phyloP scores from a whole-genome alignment of 352 stramenopile species.

The Phytophthora ramorum region DNA sequence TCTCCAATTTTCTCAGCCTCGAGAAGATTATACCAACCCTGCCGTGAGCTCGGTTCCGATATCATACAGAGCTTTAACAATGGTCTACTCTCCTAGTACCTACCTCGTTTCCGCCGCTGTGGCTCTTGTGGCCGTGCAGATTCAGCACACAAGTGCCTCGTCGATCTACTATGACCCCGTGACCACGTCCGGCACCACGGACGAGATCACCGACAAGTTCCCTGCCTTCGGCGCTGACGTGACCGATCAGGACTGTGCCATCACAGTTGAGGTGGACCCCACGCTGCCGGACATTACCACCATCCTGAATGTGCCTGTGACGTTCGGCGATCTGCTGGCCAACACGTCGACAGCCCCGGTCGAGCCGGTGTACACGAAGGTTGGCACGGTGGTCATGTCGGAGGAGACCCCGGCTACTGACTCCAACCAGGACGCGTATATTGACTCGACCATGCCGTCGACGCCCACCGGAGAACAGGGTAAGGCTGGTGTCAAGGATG shows the following conservation, averaged over 20 bases:
- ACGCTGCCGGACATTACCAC: conserved; percentile 36
- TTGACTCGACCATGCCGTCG: conserved; percentile 11
- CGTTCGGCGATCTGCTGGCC: conserved; percentile 18
- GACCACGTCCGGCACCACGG: conserved; percentile 6
- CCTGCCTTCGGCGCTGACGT: conserved; percentile 19
- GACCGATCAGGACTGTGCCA: conserved; percentile 14
- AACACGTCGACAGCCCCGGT: conserved; percentile 20
- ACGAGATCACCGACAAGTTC: conserved; percentile 15
- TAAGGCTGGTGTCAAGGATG: conserved; percentile 10
- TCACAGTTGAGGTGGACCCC: conserved; percentile 24
- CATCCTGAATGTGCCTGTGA: conserved; percentile 26
- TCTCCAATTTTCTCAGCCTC: conserved; percentile 33
- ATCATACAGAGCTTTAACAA: conserved; percentile 6
- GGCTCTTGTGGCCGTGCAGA: conserved; percentile 23
- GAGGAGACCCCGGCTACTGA: conserved; percentile 16
- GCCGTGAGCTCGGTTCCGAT: too few relatives aligned
- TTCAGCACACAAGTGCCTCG: conserved; percentile 18
- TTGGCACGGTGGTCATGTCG: conserved; percentile 28
- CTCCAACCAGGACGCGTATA: conserved; percentile 25
- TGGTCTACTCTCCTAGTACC: conserved; percentile 32
- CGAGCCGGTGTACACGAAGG: conserved; percentile 30
- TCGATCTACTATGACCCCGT: conserved; percentile 30
- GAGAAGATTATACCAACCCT: conserved; percentile 31
- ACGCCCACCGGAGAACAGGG: neutral
- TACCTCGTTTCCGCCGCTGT: conserved; percentile 23